Base-by-base conservation (phyloP, 2,329 filamentous ascomycete species). In the Beauveria pseudobassiana region DNA sequence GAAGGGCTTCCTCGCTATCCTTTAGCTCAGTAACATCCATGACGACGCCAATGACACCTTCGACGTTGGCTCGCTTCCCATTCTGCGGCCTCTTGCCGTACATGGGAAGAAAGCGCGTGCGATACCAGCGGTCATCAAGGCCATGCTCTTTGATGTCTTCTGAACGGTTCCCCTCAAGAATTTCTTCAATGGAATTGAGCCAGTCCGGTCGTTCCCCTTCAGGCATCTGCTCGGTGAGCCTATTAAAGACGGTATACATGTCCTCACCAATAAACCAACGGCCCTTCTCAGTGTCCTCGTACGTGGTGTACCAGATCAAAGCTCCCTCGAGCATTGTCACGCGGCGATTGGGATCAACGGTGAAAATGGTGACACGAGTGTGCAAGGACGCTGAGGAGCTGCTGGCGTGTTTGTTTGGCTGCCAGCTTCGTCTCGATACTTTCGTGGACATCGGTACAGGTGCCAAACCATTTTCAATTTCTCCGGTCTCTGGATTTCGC, bases 401-500 rank as follows among this genome's bases (percentile, higher is more conserved):
- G 88, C 67, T 88, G 83, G n/a, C 86, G 81, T 20, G 83, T 88
- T 62, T 85, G 80, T 64, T 84, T 85, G 18, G 87, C 87, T 54
- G 81, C 81, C 64, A 88, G 79, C 63, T 88, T 86, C 16, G 87
- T 82, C 68, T 89, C 80, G 3, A 92, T 87, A 49, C 86, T 80
- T 64, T 92, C 88, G 68, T 93, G 87, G 20, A 92, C 88, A 65
- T 93, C 89, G 14, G 89, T 92, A 68, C 87, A 91, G 1, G 88
- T 91, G 76, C 88, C 90, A 67, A 90, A 91, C 89, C 89, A 93
- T 69, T 89, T 63, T 90, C 79, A 54, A 93, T 90, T 53, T 81
- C 76, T 2, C 87, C 88, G 0, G 83, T 83, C 50, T 87, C 81
- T 64, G 81, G 82, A 63, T 90, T 85, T 45, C 80, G 80, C 67